phyloP scores from a whole-genome alignment of 1,284 basidiomycete genomes.

The Malassezia psittaci region DNA sequence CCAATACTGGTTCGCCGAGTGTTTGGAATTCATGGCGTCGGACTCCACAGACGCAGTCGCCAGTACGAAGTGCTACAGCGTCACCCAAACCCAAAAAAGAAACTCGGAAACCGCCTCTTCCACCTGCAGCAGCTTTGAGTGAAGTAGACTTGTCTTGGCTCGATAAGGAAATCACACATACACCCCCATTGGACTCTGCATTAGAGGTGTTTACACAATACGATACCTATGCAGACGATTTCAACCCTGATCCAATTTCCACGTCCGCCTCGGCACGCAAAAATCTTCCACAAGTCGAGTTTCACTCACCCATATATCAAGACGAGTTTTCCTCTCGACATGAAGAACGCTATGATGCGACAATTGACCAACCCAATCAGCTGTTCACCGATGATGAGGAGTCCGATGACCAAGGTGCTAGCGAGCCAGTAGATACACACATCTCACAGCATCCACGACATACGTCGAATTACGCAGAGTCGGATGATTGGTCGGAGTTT shows the following conservation, averaged over 20 bases:
- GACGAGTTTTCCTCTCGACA: too few species aligned
- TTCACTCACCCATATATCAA: too few species aligned
- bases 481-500: too few species aligned
- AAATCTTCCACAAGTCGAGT: too few species aligned
- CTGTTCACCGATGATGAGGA: too few species aligned
- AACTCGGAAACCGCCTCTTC: background rate
- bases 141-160: slow-evolving; percentile 14
- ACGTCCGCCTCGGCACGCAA: background rate
- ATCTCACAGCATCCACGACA: too few species aligned
- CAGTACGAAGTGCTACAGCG: background rate
- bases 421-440: too few species aligned
- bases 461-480: too few species aligned
- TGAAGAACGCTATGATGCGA: too few species aligned
- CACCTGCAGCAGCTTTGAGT: slow-evolving; percentile 1
- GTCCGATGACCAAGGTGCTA: too few species aligned
- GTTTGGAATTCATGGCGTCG: background rate
- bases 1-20: background rate
- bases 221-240: background rate
- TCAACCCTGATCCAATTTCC: background rate
- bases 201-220: background rate
- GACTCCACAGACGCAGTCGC: background rate
- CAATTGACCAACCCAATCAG: too few species aligned
- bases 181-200: too few species aligned
- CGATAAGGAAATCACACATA: background rate
- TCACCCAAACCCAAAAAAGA: background rate